Evolutionary conservation across 768 basidiomycete species (phyloP).

Genomic region (Tephrocybe rancida): DNA sequence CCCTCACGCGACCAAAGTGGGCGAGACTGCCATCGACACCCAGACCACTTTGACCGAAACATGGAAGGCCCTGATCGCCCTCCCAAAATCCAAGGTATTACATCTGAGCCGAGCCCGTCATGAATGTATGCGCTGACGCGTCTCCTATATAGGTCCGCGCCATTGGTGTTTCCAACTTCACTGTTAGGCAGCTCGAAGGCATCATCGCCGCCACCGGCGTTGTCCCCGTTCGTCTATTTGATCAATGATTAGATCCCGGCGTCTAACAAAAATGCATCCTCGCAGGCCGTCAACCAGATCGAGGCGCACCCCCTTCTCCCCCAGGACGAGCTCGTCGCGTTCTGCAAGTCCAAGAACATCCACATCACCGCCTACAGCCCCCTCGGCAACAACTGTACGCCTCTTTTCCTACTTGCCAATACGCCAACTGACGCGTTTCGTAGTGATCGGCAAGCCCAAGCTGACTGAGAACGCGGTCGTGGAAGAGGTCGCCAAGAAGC

Average conservation of each 20-base stretch:
- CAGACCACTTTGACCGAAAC: constrained; percentile 72
- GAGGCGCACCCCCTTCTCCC: constrained; percentile 82
- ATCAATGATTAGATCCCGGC: background rate
- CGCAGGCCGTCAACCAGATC: constrained; percentile 72
- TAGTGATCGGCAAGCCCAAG: constrained; percentile 62
- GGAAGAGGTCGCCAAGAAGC: constrained; percentile 59
- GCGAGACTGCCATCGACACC: constrained; percentile 57
- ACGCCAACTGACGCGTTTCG: background rate
- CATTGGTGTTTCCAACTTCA: constrained; percentile 87
- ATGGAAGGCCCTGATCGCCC: constrained; percentile 78
- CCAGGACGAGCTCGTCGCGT: constrained; percentile 73
- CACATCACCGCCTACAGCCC: constrained; percentile 70
- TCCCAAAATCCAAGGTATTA: constrained; percentile 71
- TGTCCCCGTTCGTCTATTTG: constrained; percentile 58
- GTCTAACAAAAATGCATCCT: background rate
- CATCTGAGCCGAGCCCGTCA: background rate
- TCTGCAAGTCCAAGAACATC: constrained; percentile 69
- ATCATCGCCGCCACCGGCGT: constrained; percentile 73
- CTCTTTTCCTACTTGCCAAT: background rate
- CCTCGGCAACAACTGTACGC: constrained; percentile 79
- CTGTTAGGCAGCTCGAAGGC: constrained; percentile 61
- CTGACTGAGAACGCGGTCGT: constrained; percentile 70
- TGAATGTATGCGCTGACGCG: background rate
- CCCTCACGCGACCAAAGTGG: constrained; percentile 41
- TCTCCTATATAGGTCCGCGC: constrained; percentile 50